Percentiles rank a stretch among this genome's conserved stretches.
These are phyloP conservation scores for Trypanosoma grayi DNA, from an alignment of 208 protist species.

Conservation along the genomic window DNA sequence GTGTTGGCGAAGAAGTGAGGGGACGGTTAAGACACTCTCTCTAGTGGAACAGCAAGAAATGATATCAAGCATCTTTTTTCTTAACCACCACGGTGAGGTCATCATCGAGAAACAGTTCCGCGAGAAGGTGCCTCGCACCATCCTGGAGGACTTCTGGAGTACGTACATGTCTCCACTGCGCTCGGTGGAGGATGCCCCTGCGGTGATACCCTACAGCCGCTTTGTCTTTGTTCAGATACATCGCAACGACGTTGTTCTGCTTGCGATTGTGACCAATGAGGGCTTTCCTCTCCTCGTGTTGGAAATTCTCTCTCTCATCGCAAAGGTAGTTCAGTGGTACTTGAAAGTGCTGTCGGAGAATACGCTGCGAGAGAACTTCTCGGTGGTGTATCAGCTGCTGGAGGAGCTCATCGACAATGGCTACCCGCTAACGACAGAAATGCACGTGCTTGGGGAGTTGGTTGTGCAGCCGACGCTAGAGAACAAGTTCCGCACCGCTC, in stretches of 20 bases:
- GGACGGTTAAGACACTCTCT: neutral
- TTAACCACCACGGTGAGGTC: conserved; percentile 75
- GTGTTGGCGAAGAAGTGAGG: neutral
- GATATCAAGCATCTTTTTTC: conserved; percentile 76
- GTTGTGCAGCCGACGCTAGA: conserved; percentile 80
- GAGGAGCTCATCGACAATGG: conserved; percentile 92
- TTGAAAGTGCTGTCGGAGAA: conserved; percentile 75
- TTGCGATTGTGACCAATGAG: conserved; percentile 63
- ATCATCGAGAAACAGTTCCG: conserved; percentile 89
- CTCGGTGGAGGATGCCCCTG: conserved; percentile 39
- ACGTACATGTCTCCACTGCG: conserved; percentile 41
- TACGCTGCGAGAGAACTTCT: conserved; percentile 88
- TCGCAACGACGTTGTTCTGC: conserved; percentile 67
- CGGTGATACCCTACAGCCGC: conserved; percentile 54
- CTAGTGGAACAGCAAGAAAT: conserved; percentile 22
- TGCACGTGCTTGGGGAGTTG: conserved; percentile 81
- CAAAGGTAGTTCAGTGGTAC: conserved; percentile 66
- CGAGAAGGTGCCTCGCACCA: conserved; percentile 57
- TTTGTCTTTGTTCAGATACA: conserved; percentile 74
- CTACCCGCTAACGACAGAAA: conserved; percentile 89
- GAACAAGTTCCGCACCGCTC: conserved; percentile 73
- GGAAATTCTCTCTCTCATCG: conserved; percentile 70
- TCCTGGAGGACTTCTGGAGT: conserved; percentile 76
- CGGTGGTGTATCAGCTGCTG: conserved; percentile 88
- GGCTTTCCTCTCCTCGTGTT: conserved; percentile 74